Percentiles rank a stretch among this genome's conserved stretches.
phyloP scores from a whole-genome alignment of 306 rosid genomes.

The Leucaena leucocephala region DNA sequence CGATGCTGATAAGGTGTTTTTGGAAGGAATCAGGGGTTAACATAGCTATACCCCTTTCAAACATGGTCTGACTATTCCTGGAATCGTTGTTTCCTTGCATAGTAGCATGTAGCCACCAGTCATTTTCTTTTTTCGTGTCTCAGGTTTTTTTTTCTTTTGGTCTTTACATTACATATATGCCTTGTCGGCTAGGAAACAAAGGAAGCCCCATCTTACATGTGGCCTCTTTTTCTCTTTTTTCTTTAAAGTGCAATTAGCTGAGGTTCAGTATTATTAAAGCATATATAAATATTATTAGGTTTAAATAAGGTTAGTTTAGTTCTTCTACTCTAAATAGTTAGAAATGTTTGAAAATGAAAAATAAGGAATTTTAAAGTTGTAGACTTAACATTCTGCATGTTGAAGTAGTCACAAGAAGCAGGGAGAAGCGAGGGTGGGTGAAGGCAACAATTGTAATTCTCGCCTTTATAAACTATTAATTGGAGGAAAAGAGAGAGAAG shows the following conservation, averaged over 20 bases:
- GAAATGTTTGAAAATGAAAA: too few relatives aligned
- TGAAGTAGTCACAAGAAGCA: background rate
- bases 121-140: background rate
- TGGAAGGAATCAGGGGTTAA: constrained; percentile 45
- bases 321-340: too few relatives aligned
- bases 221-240: background rate
- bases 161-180: background rate
- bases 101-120: background rate
- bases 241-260: background rate
- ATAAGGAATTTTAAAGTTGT: background rate
- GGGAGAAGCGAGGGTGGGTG: background rate
- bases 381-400: background rate
- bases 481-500: background rate
- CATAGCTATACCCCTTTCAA: constrained; percentile 22
- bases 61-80: constrained; percentile 32
- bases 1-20: constrained; percentile 64
- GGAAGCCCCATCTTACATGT: background rate
- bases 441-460: background rate
- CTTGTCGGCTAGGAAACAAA: background rate
- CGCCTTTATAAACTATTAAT: background rate
- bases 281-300: background rate
- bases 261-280: background rate
- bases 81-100: constrained; percentile 35
- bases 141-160: background rate
- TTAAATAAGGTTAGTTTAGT: background rate